Evolutionary conservation across 768 basidiomycete genomes (phyloP).

Genomic region (Pilatotrama ljubarskyi): DNA sequence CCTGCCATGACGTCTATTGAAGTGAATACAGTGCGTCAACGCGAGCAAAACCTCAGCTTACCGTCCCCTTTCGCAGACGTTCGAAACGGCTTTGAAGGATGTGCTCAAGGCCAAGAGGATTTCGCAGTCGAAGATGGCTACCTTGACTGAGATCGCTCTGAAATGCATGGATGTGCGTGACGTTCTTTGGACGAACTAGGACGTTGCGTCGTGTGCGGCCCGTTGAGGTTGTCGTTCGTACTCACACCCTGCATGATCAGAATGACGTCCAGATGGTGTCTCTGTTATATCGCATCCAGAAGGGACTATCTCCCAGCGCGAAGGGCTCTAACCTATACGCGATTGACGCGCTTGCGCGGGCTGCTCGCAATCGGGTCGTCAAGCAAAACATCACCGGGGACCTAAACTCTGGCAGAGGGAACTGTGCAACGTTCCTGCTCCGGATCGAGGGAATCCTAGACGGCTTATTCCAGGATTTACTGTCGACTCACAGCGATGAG

Average conservation of each 20-base stretch:
- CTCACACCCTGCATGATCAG: constrained; percentile 40
- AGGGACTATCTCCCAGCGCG: constrained; percentile 60
- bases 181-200: not conserved
- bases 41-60: not conserved
- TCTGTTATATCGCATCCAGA: constrained; percentile 86
- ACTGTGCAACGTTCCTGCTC: constrained; percentile 78
- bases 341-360: constrained; percentile 90
- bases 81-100: constrained; percentile 78
- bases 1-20: constrained; percentile 14
- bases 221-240: not conserved
- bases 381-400: constrained; percentile 66
- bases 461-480: constrained; percentile 85
- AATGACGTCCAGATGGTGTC: constrained; percentile 87
- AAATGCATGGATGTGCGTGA: constrained; percentile 71
- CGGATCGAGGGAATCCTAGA: constrained; percentile 92
- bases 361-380: constrained; percentile 64
- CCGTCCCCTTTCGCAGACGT: constrained; percentile 54
- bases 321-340: constrained; percentile 91
- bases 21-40: not conserved
- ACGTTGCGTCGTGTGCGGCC: not conserved
- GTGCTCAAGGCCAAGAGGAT: constrained; percentile 81
- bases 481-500: constrained; percentile 61
- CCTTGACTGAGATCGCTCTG: constrained; percentile 73
- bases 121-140: constrained; percentile 83
- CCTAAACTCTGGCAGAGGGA: constrained; percentile 57